Evolutionary conservation across 441 rosid genomes (phyloP), one percentile per base, ranked within the genome.

Genomic region (Gossypium aridum): DNA sequence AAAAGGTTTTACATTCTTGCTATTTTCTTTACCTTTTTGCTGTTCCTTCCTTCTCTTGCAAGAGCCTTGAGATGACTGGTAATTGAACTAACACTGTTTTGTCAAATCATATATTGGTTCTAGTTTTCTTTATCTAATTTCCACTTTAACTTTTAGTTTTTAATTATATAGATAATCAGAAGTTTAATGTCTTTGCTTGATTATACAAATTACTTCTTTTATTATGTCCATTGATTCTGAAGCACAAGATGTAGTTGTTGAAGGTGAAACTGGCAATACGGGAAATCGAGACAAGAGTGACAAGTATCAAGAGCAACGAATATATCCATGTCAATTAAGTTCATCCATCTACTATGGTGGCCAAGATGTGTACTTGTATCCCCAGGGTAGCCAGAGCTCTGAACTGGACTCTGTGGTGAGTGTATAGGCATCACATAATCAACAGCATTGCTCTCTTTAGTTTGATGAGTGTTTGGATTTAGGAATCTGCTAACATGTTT

Each of bases 281-380:
- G 76, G 49, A 61, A 72, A 70, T 70, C 79, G 70, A 62, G 87
- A 90, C 74, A 31, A 31, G 85, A 74, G 78, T 75, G 83, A 84
- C 16, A 49, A 73, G 62, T 88, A 88, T 77, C 90, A 88, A 72
- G 92, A 90, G 0, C 97, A 91, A 76, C 87, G 85, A 80, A 84
- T 85, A 20, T 96, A 91, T 20, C 99, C 99, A 3, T 94, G 98
- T 72, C 97, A 88, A 77, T 85, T 92, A 37, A 90, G 99, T 80
- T 94, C 99, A 25, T 94, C 99, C 0, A 94, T 94, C 84, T 94
- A 83, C 70, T 94, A 94, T 66, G 99, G 99, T 73, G 99, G 99
- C 64, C 99, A 87, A 59, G 99, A 92, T 78, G 79, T 85, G 16
- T 92, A 88, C 77, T 72, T 79, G 78, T 83, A 81, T 51, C 85